phyloP scores from a whole-genome alignment of 2,329 filamentous ascomycete species.

The Zasmidium cellare region DNA sequence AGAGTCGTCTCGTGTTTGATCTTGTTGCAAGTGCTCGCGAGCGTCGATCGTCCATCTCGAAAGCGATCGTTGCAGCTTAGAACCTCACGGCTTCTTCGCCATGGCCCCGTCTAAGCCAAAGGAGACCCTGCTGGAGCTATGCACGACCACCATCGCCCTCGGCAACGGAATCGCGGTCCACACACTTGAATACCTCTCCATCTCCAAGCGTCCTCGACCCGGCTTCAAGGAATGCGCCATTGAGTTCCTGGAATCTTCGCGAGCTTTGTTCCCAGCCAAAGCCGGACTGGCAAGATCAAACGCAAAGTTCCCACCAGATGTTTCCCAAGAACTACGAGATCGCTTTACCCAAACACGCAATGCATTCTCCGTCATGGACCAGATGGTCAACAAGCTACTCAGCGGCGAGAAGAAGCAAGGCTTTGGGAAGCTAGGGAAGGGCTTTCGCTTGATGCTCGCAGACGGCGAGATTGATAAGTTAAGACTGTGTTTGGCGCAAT shows the following conservation, averaged over 20 bases:
- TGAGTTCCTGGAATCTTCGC: conserved; percentile 67
- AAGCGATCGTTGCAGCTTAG: not conserved
- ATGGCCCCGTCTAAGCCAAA: conserved; percentile 31
- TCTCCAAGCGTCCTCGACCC: conserved; percentile 54
- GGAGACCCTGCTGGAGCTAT: conserved; percentile 52
- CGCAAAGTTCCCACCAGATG: conserved; percentile 59
- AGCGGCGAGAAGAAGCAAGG: conserved; percentile 63
- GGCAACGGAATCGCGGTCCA: conserved; percentile 66
- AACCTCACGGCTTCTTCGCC: not conserved
- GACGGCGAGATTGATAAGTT: conserved; percentile 64
- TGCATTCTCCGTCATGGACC: conserved; percentile 64
- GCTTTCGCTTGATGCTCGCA: conserved; percentile 64
- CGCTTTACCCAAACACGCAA: conserved; percentile 62
- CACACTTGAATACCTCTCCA: conserved; percentile 64
- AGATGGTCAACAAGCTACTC: conserved; percentile 62
- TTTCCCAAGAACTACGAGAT: conserved; percentile 63
- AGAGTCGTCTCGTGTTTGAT: not conserved
- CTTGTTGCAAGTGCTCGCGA: not conserved
- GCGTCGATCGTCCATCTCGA: not conserved
- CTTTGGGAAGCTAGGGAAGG: conserved; percentile 60
- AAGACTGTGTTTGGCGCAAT: conserved; percentile 57
- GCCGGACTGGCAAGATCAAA: conserved; percentile 58
- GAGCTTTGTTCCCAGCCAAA: conserved; percentile 68
- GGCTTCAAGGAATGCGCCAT: conserved; percentile 62
- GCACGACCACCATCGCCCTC: conserved; percentile 58